Percentiles rank a stretch among this genome's conserved stretches.
Conservation (phyloP, 2,329 filamentous ascomycete genomes). For the Colletotrichum destructivum region DNA sequence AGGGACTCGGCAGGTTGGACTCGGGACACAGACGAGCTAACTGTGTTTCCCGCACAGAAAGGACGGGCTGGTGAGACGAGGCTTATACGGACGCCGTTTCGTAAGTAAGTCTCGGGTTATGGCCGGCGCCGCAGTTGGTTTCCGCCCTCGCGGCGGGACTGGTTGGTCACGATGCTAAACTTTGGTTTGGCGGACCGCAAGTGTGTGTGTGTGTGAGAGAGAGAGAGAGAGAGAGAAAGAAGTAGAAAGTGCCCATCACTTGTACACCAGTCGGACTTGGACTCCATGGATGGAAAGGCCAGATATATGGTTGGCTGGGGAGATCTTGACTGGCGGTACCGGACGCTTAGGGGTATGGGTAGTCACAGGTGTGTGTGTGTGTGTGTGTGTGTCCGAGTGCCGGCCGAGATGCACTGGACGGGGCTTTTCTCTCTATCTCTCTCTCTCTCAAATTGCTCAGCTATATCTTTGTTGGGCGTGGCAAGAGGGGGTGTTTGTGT, state of each 20-base stretch:
- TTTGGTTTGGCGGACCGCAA: not conserved
- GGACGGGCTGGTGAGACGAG: slow-evolving; percentile 18
- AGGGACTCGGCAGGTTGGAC: not conserved
- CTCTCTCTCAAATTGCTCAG: not conserved
- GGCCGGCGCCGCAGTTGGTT: not conserved
- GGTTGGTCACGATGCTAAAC: not conserved
- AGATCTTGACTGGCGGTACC: slow-evolving; percentile 20
- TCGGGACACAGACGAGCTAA: not conserved
- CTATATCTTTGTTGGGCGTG: not conserved
- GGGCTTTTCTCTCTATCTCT: not conserved
- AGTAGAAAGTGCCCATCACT: not conserved
- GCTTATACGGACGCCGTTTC: slow-evolving; percentile 5
- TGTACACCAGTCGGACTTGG: not conserved
- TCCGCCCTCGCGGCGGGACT: not conserved
- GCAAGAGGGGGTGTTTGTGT: not conserved
- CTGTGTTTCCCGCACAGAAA: not conserved
- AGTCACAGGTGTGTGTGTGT: not conserved
- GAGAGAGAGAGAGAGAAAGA: not conserved
- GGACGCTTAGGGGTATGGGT: slow-evolving; percentile 3
- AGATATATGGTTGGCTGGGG: slow-evolving; percentile 10
- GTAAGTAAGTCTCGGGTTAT: slow-evolving; percentile 13
- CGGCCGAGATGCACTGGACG: slow-evolving; percentile 12
- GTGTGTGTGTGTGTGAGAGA: not conserved
- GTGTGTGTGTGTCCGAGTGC: slow-evolving; percentile 21
- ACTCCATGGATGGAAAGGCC: not conserved